These are phyloP conservation scores for Thelonectria olida DNA, from an alignment of 2,329 filamentous ascomycete genomes.

Conservation along the genomic window DNA sequence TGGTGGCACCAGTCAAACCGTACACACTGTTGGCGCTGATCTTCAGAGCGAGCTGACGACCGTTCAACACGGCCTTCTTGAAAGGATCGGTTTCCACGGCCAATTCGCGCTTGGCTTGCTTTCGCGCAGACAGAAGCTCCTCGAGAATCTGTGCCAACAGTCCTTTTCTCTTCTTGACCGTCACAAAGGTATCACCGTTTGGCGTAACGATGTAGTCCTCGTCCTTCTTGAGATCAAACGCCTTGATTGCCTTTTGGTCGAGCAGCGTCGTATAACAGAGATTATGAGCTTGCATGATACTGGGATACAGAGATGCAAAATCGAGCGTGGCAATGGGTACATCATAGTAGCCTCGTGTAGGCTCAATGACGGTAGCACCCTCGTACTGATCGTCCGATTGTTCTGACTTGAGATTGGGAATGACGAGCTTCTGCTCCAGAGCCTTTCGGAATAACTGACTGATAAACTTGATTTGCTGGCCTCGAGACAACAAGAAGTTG, in stretches of 20 bases:
- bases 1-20: constrained; percentile 94
- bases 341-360: constrained; percentile 90
- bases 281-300: constrained; percentile 99
- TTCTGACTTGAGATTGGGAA: constrained; percentile 83
- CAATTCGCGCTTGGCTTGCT: constrained; percentile 91
- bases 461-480: constrained; percentile 97
- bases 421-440: constrained; percentile 89
- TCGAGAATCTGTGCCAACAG: constrained; percentile 95
- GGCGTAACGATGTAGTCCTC: constrained; percentile 97
- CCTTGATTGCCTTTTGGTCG: constrained; percentile 76
- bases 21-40: constrained; percentile 98
- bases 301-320: constrained; percentile 98
- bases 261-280: constrained; percentile 96
- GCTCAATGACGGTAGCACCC: constrained; percentile 97
- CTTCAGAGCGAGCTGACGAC: constrained; percentile 95
- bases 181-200: constrained; percentile 93
- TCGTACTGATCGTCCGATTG: constrained; percentile 89
- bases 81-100: constrained; percentile 92
- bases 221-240: constrained; percentile 80
- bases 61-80: constrained; percentile 97
- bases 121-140: constrained; percentile 89
- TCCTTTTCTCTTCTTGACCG: constrained; percentile 87
- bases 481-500: constrained; percentile 89
- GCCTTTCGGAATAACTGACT: constrained; percentile 97
- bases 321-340: constrained; percentile 96